A percentile compares a stretch with the other conserved stretches of the same genome.
Evolutionary conservation across 2,329 filamentous ascomycete genomes (phyloP).

Genomic region (Clonostachys solani): DNA sequence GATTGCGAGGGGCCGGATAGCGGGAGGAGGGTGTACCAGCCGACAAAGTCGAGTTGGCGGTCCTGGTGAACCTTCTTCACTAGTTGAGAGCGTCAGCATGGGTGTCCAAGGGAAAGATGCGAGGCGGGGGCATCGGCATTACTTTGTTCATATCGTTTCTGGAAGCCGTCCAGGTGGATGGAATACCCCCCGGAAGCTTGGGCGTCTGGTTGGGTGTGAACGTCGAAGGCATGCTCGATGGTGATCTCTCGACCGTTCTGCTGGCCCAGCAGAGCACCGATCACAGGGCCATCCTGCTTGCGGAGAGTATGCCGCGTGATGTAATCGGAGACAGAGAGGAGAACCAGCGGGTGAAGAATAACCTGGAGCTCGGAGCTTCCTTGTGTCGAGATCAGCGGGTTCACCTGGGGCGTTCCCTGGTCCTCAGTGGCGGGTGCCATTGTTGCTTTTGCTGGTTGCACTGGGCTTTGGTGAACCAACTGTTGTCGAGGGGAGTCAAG

Average conservation of each 20-base stretch:
- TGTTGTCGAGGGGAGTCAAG: too few species aligned
- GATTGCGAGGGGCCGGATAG: constrained; percentile 64
- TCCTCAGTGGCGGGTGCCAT: too few species aligned
- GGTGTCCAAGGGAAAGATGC: not conserved
- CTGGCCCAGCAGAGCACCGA: constrained; percentile 86
- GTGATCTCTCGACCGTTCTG: constrained; percentile 89
- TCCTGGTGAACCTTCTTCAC: constrained; percentile 87
- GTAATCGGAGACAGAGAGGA: constrained; percentile 95
- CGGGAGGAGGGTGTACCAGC: constrained; percentile 83
- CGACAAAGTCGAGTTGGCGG: constrained; percentile 79
- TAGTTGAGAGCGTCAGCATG: constrained; percentile 25
- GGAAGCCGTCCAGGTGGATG: constrained; percentile 58
- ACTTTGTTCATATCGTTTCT: constrained; percentile 80
- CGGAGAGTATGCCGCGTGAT: constrained; percentile 87
- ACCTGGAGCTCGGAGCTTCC: constrained; percentile 73
- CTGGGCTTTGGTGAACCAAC: too few species aligned
- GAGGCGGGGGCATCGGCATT: constrained; percentile 17
- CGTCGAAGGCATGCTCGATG: constrained; percentile 86
- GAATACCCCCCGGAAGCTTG: constrained; percentile 14
- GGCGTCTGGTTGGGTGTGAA: constrained; percentile 34
- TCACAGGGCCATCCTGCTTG: constrained; percentile 68
- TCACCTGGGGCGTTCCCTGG: constrained; percentile 16
- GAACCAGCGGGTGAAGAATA: constrained; percentile 86
- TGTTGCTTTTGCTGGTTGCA: too few species aligned
- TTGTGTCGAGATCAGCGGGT: constrained; percentile 60